These are phyloP conservation scores for Grigorovia transvaalensis DNA, from an alignment of 805 yeast genomes.

Conservation along the genomic window DNA sequence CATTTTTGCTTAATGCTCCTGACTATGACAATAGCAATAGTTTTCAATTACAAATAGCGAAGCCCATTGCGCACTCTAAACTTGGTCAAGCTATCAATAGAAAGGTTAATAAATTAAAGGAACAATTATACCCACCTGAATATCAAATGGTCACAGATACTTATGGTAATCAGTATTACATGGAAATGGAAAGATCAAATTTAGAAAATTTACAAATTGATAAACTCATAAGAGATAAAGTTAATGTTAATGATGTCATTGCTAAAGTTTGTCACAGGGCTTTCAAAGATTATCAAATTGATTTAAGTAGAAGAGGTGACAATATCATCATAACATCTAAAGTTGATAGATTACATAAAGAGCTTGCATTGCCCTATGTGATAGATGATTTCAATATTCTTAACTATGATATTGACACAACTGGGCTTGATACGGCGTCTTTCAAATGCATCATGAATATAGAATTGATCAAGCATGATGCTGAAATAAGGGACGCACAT, in stretches of 20 bases:
- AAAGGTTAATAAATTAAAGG: background rate
- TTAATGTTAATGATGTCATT: slow-evolving; percentile 1
- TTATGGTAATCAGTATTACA: slow-evolving; percentile 23
- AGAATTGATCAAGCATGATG: background rate
- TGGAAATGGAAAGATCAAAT: slow-evolving; percentile 19
- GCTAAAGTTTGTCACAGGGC: slow-evolving; percentile 8
- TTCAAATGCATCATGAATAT: background rate
- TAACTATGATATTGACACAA: slow-evolving; percentile 9
- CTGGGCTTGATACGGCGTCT: slow-evolving; percentile 1
- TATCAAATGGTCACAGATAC: slow-evolving; percentile 19
- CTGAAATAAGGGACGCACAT: background rate
- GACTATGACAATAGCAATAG: slow-evolving; percentile 7
- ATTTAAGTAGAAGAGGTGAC: slow-evolving; percentile 4
- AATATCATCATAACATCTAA: background rate
- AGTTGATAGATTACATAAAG: slow-evolving; percentile 12
- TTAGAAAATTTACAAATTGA: slow-evolving; percentile 15
- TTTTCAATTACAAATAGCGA: slow-evolving; percentile 10
- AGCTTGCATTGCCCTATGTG: slow-evolving; percentile 11
- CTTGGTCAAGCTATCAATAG: background rate
- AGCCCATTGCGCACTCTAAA: slow-evolving; percentile 1
- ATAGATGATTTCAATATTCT: slow-evolving; percentile 12
- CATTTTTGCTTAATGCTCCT: slow-evolving; percentile 17
- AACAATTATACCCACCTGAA: background rate
- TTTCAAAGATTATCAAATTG: slow-evolving; percentile 19
- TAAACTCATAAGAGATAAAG: background rate